Conservation (phyloP, 352 stramenopile species). For the Pythium plurisporium region DNA sequence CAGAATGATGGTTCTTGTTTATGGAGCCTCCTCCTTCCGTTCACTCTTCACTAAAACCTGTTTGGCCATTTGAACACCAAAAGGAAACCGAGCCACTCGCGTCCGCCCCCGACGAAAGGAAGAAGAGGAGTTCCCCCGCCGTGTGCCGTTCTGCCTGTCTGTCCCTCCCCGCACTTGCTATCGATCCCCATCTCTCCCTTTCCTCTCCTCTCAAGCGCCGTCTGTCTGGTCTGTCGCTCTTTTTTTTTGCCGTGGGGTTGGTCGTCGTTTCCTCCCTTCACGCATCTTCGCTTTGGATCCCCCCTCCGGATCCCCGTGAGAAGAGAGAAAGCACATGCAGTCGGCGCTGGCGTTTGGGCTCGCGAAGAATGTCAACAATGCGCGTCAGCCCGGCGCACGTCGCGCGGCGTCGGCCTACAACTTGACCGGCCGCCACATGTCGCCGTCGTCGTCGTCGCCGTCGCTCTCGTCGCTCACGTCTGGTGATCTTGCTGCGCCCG, state of each 20-base stretch:
- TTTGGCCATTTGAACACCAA: slow-evolving; percentile 20
- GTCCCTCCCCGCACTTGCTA: not conserved
- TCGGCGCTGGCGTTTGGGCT: slow-evolving; percentile 47
- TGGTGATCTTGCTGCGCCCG: not conserved
- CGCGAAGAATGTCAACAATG: slow-evolving; percentile 69
- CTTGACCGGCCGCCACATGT: slow-evolving; percentile 38
- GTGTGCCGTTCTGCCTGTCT: not conserved
- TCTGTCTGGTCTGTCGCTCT: not conserved
- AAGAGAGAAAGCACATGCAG: slow-evolving; percentile 34
- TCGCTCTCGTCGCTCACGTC: slow-evolving; percentile 22
- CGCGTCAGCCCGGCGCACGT: slow-evolving; percentile 37
- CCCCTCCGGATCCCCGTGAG: not conserved
- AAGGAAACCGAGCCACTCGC: not conserved
- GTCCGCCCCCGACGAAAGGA: not conserved
- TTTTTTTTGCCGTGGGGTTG: too few relatives aligned
- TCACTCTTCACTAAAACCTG: not conserved
- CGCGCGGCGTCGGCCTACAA: slow-evolving; percentile 62
- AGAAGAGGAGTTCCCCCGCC: not conserved
- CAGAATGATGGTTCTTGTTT: slow-evolving; percentile 23
- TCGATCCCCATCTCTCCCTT: not conserved
- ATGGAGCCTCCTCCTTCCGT: slow-evolving; percentile 2
- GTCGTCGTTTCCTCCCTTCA: not conserved
- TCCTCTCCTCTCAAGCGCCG: not conserved
- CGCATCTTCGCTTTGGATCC: not conserved
- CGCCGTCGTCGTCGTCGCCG: slow-evolving; percentile 25